Percentiles rank a stretch among this genome's conserved stretches.
Conservation (phyloP, 2,329 filamentous ascomycete genomes). For the Cladosporium halotolerans region DNA sequence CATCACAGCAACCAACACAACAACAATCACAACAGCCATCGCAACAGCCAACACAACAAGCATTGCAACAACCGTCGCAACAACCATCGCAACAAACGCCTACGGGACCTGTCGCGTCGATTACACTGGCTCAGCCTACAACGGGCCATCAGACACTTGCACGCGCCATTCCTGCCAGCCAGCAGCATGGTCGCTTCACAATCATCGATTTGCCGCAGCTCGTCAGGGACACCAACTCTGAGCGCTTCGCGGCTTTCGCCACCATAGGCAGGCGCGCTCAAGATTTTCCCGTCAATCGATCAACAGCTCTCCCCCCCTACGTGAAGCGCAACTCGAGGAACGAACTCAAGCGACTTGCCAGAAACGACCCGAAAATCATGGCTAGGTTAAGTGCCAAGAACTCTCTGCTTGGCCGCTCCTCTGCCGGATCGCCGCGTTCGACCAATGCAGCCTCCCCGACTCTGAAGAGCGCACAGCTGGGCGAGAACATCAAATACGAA, state of each 20-base stretch:
- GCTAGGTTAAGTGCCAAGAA: conserved; percentile 22
- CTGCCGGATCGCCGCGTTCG: conserved; percentile 1
- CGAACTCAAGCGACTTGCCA: conserved; percentile 39
- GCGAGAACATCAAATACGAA: conserved; percentile 22
- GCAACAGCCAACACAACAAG: conserved; percentile 8
- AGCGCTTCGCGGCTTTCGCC: conserved; percentile 38
- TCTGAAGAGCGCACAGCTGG: background rate
- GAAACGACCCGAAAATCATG: conserved; percentile 36
- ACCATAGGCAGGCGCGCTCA: conserved; percentile 37
- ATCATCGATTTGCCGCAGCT: conserved; percentile 38
- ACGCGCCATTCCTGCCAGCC: conserved; percentile 24
- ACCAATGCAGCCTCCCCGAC: conserved; percentile 1
- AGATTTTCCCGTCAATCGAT: conserved; percentile 40
- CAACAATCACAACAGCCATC: background rate
- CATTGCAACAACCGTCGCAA: too few relatives aligned
- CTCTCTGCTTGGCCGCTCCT: background rate
- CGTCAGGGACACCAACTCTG: conserved; percentile 39
- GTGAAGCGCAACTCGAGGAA: conserved; percentile 40
- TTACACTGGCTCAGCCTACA: conserved; percentile 27
- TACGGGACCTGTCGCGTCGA: conserved; percentile 15
- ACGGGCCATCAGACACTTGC: conserved; percentile 21
- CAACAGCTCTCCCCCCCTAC: conserved; percentile 39
- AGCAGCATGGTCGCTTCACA: conserved; percentile 33
- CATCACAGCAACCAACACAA: conserved; percentile 16
- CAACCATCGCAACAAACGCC: background rate